phyloP scores from a whole-genome alignment of 208 protist species.

The Trichomonas vaginalis region DNA sequence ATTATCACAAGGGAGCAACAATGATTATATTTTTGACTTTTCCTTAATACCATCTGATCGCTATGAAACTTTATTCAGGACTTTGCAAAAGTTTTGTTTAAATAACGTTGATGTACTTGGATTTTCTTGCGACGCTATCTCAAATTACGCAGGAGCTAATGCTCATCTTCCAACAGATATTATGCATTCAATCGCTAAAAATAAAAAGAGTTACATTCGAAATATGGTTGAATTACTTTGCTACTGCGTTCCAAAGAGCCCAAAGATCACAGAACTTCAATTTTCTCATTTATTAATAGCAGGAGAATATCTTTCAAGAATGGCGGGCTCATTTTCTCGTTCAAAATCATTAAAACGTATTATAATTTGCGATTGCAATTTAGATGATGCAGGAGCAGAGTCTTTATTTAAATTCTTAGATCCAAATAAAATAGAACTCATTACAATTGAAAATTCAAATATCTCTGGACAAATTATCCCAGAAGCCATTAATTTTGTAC shows the following conservation, averaged over 20 bases:
- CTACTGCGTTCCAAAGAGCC: neutral
- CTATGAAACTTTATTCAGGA: neutral
- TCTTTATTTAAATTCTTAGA: neutral
- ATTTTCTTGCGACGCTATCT: neutral
- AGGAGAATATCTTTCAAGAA: neutral
- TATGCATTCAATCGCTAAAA: neutral
- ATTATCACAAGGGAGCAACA: neutral
- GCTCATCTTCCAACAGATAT: neutral
- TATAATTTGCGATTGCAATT: neutral
- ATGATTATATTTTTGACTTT: neutral
- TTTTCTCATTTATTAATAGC: neutral
- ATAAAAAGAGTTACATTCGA: neutral
- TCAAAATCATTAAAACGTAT: neutral
- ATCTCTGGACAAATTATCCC: neutral
- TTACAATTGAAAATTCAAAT: neutral
- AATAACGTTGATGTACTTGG: neutral
- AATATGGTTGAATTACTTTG: slow-evolving; percentile 4
- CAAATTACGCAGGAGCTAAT: no score
- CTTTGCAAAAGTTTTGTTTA: neutral
- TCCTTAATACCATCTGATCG: neutral
- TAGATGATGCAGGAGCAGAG: neutral
- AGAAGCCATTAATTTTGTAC: neutral
- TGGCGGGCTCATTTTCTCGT: neutral
- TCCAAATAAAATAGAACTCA: neutral
- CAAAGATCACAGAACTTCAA: neutral